Evolutionary conservation across 2,329 filamentous ascomycete species (phyloP), one percentile per base, ranked within the genome.

Genomic region (Peltaster fructicola): DNA sequence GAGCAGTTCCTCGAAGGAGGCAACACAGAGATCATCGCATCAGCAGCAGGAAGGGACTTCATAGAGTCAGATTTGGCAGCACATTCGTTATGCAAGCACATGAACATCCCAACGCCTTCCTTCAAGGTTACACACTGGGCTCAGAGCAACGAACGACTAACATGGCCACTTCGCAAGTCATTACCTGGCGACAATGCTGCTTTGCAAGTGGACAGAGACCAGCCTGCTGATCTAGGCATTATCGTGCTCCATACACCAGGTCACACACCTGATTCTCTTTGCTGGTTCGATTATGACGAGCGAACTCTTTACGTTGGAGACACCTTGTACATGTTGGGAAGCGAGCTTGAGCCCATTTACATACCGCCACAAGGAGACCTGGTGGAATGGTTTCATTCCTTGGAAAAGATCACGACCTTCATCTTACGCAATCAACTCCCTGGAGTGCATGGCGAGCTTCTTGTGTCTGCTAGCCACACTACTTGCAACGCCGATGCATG

Each of bases 261-360:
- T 8, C 56, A 61, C 33, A 59, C 55, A 0, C 57, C 56, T 0
- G 56, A 60, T 30, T 47, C 51, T 8, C 32, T 61, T 2, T 54
- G 56, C 1, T 52, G 53, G 37, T 62, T 56, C 34, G 58, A 61
- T 24, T 37, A 47, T 7, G 37, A 47, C 2, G 55, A 60, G 31
- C 47, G 53, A 16, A 41, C 50, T 22, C 36, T 62, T 0, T 62
- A 52, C 26, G 52, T 59, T 4, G 58, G 58, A 5, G 58, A 63
- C 26, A 54, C 51, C 5, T 47, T 59, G 27, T 61, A 61, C 34
- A 50, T 54, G 25, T 37, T 39, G 8, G 38, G 41, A 1, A 38
- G 42, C n/a, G 43, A 48, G 8, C 41, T 52, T 30, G 41, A 52
- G 5, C 56, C 57, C 25, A 37, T 51, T 5, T 56, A 53, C 25